phyloP scores from a whole-genome alignment of 495 filamentous ascomycete species.

The Penicillium robsamsonii region DNA sequence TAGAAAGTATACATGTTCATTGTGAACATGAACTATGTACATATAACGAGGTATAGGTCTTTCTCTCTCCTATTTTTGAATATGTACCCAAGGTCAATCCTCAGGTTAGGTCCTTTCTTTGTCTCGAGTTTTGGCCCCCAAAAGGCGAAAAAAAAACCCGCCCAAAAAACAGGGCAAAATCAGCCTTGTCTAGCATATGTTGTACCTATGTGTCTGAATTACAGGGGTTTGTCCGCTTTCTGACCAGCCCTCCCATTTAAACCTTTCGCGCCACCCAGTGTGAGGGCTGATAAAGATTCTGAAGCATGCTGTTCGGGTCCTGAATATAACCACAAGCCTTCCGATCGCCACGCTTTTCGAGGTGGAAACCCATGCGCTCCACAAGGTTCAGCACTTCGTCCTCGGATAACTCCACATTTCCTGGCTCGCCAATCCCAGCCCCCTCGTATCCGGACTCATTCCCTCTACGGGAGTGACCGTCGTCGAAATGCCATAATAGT shows the following conservation, averaged over 20 bases:
- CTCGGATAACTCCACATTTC: conserved; percentile 80
- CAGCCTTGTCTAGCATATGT: neutral
- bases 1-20: neutral
- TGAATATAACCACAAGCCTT: conserved; percentile 75
- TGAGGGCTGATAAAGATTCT: conserved; percentile 71
- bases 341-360: conserved; percentile 56
- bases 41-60: too few species aligned
- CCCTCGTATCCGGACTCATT: conserved; percentile 19
- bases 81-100: neutral
- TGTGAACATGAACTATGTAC: neutral
- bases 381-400: conserved; percentile 81
- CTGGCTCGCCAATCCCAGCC: conserved; percentile 69
- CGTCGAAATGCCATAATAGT: conserved; percentile 84
- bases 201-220: conserved; percentile 7
- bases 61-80: neutral
- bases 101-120: neutral
- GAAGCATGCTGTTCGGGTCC: conserved; percentile 78
- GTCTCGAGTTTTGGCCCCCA: conserved; percentile 8
- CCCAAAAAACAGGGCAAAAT: neutral
- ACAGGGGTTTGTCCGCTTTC: conserved; percentile 4
- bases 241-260: conserved; percentile 2
- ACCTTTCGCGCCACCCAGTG: conserved; percentile 81
- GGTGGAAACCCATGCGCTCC: conserved; percentile 69
- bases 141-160: neutral
- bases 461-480: conserved; percentile 44